Percentiles rank a stretch among this genome's conserved stretches.
Evolutionary conservation across 441 rosid species (phyloP).

Genomic region (Gossypium schwendimanii): DNA sequence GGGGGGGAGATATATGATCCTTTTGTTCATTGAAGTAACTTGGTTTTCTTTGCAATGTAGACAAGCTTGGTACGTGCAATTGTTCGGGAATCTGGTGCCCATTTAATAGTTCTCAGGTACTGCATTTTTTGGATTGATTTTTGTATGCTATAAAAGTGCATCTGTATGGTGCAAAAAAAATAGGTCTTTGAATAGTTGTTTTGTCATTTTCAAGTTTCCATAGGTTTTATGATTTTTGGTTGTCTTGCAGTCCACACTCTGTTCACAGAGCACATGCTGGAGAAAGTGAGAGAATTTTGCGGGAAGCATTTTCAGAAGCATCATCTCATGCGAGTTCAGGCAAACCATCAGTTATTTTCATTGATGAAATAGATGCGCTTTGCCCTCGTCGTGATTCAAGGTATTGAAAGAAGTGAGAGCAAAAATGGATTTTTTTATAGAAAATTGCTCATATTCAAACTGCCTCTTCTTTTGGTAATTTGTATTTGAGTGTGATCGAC

Average conservation of each 20-base stretch:
- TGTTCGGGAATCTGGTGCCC: slow-evolving; percentile 72
- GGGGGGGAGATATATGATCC: background rate
- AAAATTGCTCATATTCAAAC: background rate
- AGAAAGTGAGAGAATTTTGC: slow-evolving; percentile 75
- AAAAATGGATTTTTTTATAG: background rate
- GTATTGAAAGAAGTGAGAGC: slow-evolving; percentile 25
- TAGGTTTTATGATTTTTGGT: background rate
- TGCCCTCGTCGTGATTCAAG: slow-evolving; percentile 77
- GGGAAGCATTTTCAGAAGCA: slow-evolving; percentile 78
- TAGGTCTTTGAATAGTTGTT: background rate
- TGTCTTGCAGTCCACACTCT: slow-evolving; percentile 59
- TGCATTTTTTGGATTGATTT: slow-evolving; percentile 3
- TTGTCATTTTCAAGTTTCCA: background rate
- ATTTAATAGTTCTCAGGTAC: slow-evolving; percentile 73
- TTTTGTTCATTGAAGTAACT: background rate
- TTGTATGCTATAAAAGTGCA: background rate
- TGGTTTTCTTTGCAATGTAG: slow-evolving; percentile 29
- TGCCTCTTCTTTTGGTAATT: background rate
- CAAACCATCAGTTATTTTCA: slow-evolving; percentile 72
- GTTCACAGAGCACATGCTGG: slow-evolving; percentile 84
- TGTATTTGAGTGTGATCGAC: background rate
- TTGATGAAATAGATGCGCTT: slow-evolving; percentile 88
- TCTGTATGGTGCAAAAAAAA: background rate
- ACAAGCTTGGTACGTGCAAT: slow-evolving; percentile 93
- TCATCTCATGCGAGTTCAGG: slow-evolving; percentile 52